Conservation (phyloP, 2,329 filamentous ascomycete genomes). For the Ophiostoma tasmaniense region DNA sequence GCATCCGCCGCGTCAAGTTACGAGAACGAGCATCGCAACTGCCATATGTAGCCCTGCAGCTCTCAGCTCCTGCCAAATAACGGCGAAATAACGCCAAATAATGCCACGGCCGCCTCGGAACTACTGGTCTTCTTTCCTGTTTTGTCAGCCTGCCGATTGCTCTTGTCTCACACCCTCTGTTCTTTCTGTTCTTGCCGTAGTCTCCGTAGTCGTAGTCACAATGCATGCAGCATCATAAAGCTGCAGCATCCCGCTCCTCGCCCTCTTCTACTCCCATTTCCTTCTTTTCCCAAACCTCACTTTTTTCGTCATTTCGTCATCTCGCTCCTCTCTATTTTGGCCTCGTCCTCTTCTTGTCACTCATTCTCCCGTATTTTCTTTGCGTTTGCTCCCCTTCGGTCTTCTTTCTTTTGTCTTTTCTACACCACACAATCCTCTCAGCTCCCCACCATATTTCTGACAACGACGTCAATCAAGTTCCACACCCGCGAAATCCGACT, state of each 20-base stretch:
- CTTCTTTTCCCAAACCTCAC: conserved; percentile 3
- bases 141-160: not conserved
- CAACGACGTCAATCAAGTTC: not conserved
- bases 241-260: conserved; percentile 8
- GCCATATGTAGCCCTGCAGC: conserved; percentile 4
- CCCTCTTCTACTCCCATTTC: not conserved
- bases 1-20: not conserved
- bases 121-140: conserved; percentile 2
- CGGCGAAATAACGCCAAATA: not conserved
- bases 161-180: not conserved
- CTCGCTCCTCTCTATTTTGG: not conserved
- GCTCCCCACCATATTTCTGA: conserved; percentile 12
- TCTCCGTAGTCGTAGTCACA: not conserved
- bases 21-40: conserved; percentile 12
- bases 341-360: conserved; percentile 7
- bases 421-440: not conserved
- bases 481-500: conserved; percentile 1
- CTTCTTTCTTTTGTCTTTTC: conserved; percentile 19
- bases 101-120: conserved; percentile 7
- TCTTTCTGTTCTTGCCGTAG: not conserved
- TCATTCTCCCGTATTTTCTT: conserved; percentile 11
- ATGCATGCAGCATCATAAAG: not conserved
- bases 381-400: not conserved
- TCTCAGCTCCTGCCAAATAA: not conserved
- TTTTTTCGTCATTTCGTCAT: conserved; percentile 1